Percentiles rank a stretch among this genome's conserved stretches.
These are phyloP conservation scores for Plenodomus lindquistii DNA, from an alignment of 2,329 filamentous ascomycete species.

Conservation along the genomic window DNA sequence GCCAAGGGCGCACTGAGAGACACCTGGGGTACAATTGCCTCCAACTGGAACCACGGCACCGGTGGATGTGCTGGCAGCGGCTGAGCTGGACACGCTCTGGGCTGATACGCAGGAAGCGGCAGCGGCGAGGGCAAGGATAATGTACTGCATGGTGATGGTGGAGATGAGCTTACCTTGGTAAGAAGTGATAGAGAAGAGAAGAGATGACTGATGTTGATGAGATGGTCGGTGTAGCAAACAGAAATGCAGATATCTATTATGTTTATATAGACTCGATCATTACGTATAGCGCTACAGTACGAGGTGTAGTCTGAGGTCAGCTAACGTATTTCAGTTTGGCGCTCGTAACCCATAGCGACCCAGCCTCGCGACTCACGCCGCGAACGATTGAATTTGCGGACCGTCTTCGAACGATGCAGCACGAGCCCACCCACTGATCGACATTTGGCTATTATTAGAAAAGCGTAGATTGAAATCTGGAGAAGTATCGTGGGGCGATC, in stretches of 20 bases:
- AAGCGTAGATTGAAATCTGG: too few relatives aligned
- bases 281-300: not conserved
- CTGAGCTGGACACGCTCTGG: slow-evolving; percentile 5
- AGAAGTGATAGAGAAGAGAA: not conserved
- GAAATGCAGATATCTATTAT: not conserved
- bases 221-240: not conserved
- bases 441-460: too few relatives aligned
- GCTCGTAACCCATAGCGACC: not conserved
- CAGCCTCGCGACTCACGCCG: too few relatives aligned
- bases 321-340: not conserved
- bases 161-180: too few relatives aligned
- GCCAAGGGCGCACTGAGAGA: slow-evolving; percentile 17
- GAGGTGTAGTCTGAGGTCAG: not conserved
- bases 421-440: too few relatives aligned
- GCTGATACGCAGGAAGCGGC: slow-evolving; percentile 13
- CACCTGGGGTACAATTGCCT: slow-evolving; percentile 11
- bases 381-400: too few relatives aligned
- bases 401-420: too few relatives aligned
- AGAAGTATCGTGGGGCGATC: too few relatives aligned
- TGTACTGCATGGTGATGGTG: slow-evolving; percentile 23
- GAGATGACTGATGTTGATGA: not conserved
- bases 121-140: slow-evolving; percentile 15
- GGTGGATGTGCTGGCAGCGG: slow-evolving; percentile 5
- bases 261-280: not conserved
- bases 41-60: slow-evolving; percentile 15